Conservation (phyloP, 2,329 filamentous ascomycete species). For the Tetracladium maxilliforme region DNA sequence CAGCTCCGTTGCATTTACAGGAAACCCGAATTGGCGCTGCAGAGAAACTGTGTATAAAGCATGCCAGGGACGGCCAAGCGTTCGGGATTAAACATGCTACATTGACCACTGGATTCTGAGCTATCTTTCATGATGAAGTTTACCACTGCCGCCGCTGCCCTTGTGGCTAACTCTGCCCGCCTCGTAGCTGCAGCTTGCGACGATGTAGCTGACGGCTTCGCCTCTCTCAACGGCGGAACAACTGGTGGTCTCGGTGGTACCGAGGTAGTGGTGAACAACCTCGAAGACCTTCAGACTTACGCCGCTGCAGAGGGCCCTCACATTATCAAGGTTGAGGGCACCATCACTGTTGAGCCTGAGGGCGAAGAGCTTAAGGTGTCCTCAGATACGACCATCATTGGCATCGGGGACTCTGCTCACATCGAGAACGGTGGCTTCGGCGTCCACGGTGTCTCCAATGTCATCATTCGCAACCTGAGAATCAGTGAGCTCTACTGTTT, state of each 20-base stretch:
- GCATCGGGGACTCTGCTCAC: slow-evolving; percentile 7
- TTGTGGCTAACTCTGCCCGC: neutral
- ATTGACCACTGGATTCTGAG: too few species aligned
- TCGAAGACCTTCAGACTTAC: slow-evolving; percentile 8
- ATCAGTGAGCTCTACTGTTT: slow-evolving; percentile 4
- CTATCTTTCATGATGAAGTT: too few species aligned
- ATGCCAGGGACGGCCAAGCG: too few species aligned
- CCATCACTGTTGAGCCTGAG: slow-evolving; percentile 6
- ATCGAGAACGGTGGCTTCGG: slow-evolving; percentile 8
- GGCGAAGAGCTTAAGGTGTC: slow-evolving; percentile 8
- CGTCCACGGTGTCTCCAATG: slow-evolving; percentile 7
- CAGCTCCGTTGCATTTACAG: too few species aligned
- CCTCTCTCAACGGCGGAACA: slow-evolving; percentile 9
- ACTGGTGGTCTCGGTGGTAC: slow-evolving; percentile 8
- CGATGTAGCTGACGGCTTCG: slow-evolving; percentile 8
- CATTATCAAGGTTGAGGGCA: slow-evolving; percentile 8
- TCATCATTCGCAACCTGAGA: slow-evolving; percentile 10
- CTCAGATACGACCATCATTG: slow-evolving; percentile 11
- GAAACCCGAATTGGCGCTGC: too few species aligned
- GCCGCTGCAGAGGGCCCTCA: slow-evolving; percentile 7
- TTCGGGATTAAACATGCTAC: too few species aligned
- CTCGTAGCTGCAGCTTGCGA: slow-evolving; percentile 3
- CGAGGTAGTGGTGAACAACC: slow-evolving; percentile 8
- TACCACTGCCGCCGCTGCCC: too few species aligned
- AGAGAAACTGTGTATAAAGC: too few species aligned